Conservation (phyloP, 2,329 filamentous ascomycete genomes). For the Alternaria angustiovoidea region DNA sequence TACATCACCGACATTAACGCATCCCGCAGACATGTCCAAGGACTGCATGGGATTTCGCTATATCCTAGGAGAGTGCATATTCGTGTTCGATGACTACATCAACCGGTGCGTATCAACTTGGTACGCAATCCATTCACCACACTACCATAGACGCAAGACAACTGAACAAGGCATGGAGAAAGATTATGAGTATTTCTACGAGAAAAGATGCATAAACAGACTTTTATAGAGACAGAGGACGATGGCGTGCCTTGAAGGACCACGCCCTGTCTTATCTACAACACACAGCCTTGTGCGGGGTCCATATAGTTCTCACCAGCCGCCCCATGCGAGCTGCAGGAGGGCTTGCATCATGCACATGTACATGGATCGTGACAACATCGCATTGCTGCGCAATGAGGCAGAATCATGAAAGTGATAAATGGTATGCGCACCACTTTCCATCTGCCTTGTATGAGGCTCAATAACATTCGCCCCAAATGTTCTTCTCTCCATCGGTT, state of each 20-base stretch:
- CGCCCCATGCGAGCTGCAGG: not conserved
- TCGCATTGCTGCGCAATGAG: not conserved
- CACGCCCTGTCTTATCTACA: not conserved
- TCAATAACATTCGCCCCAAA: not conserved
- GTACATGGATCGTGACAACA: not conserved
- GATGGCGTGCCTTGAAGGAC: not conserved
- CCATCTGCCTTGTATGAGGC: constrained; percentile 4
- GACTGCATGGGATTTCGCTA: not conserved
- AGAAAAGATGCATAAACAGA: not conserved
- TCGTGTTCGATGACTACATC: not conserved
- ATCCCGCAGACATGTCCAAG: not conserved
- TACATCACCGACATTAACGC: not conserved
- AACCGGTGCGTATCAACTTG: not conserved
- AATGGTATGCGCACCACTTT: constrained; percentile 2
- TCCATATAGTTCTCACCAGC: constrained; percentile 1
- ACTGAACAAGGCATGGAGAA: too few relatives aligned
- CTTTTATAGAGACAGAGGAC: not conserved
- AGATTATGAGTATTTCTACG: not conserved
- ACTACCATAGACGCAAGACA: not conserved
- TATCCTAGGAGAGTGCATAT: not conserved
- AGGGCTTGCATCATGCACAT: not conserved
- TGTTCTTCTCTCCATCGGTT: not conserved
- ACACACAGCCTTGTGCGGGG: constrained; percentile 11
- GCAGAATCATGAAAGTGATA: not conserved
- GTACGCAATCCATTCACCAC: not conserved